phyloP scores from a whole-genome alignment of 805 yeast genomes.

The Pichia manshurica region DNA sequence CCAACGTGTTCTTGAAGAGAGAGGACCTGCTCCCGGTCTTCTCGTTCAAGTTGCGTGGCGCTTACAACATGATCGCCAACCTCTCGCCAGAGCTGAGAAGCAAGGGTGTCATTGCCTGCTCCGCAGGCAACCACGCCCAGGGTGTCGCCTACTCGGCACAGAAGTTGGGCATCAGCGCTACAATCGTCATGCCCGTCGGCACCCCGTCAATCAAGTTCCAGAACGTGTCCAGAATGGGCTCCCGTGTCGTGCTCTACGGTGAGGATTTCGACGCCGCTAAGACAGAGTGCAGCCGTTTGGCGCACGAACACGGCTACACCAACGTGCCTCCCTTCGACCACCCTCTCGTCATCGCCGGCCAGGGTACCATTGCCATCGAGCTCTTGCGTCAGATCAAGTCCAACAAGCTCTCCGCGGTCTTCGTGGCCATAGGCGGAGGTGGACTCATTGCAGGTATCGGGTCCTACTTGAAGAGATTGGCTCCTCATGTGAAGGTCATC shows the following conservation, averaged over 20 bases:
- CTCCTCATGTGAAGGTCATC: conserved; percentile 94
- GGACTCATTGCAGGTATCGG: conserved; percentile 91
- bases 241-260: conserved; percentile 89
- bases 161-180: conserved; percentile 81
- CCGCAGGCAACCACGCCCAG: conserved; percentile 99
- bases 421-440: conserved; percentile 95
- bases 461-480: conserved; percentile 84
- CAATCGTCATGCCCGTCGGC: conserved; percentile 96
- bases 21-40: conserved; percentile 95
- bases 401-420: conserved; percentile 75
- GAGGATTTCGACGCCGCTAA: conserved; percentile 96
- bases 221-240: conserved; percentile 87
- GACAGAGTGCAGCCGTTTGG: conserved; percentile 73
- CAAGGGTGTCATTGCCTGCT: conserved; percentile 92
- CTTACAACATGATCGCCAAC: conserved; percentile 94
- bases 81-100: conserved; percentile 58
- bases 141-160: conserved; percentile 95
- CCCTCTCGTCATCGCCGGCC: conserved; percentile 98
- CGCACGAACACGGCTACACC: conserved; percentile 65
- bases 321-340: conserved; percentile 98
- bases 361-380: conserved; percentile 96
- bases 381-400: conserved; percentile 78
- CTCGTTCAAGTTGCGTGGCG: conserved; percentile 94
- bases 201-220: conserved; percentile 93
- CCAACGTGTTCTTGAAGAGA: conserved; percentile 75